phyloP scores from a whole-genome alignment of 495 filamentous ascomycete species.

The Hypoxylon cercidicola region DNA sequence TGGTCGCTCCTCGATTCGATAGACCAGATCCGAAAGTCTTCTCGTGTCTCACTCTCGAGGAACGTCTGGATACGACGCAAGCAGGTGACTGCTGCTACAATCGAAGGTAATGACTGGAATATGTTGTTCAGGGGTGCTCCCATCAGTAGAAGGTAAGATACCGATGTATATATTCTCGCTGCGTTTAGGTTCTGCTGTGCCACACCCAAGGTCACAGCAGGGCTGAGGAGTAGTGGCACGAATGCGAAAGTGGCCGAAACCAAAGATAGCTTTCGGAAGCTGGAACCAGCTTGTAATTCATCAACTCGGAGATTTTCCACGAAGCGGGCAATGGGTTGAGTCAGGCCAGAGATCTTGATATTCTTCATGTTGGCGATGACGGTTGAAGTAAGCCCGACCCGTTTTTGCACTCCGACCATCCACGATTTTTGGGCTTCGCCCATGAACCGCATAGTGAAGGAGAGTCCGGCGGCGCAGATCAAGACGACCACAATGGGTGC shows the following conservation, averaged over 20 bases:
- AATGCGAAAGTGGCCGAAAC: slow-evolving; percentile 65
- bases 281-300: slow-evolving; percentile 67
- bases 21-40: slow-evolving; percentile 26
- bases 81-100: slow-evolving; percentile 66
- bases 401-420: slow-evolving; percentile 62
- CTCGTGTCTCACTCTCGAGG: slow-evolving; percentile 54
- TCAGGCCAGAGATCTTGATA: slow-evolving; percentile 70
- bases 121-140: slow-evolving; percentile 64
- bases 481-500: slow-evolving; percentile 36
- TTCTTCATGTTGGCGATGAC: slow-evolving; percentile 71
- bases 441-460: slow-evolving; percentile 56
- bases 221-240: slow-evolving; percentile 60
- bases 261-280: slow-evolving; percentile 65
- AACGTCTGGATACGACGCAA: slow-evolving; percentile 69
- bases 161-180: slow-evolving; percentile 65
- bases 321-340: slow-evolving; percentile 51
- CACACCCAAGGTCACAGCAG: slow-evolving; percentile 58
- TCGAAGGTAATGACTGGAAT: slow-evolving; percentile 65
- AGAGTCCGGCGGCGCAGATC: slow-evolving; percentile 42
- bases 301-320: slow-evolving; percentile 66
- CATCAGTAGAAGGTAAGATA: slow-evolving; percentile 70
- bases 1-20: slow-evolving; percentile 2
- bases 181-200: slow-evolving; percentile 58
- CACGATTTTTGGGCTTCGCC: slow-evolving; percentile 58
- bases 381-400: slow-evolving; percentile 62